Conservation (phyloP, 768 basidiomycete species). For the Tulasnella sp. region DNA sequence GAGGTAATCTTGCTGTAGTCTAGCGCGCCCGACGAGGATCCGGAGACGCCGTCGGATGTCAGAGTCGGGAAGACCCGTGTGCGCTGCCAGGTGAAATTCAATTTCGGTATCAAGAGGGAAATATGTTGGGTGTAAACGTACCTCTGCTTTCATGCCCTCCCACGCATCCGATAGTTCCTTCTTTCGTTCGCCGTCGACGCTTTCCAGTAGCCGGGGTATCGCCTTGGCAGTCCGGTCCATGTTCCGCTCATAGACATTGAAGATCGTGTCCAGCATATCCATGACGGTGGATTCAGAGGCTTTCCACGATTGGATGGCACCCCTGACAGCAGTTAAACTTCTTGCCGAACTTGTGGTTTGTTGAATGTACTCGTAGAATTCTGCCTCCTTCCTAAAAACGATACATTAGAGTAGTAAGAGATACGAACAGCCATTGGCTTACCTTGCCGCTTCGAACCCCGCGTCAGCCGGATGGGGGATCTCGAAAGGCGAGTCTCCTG, state of each 20-base stretch:
- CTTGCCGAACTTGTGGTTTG: slow-evolving; percentile 40
- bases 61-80: slow-evolving; percentile 77
- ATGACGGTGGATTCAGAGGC: slow-evolving; percentile 63
- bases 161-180: slow-evolving; percentile 59
- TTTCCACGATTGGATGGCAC: slow-evolving; percentile 68
- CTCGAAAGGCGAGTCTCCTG: background rate
- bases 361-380: slow-evolving; percentile 52
- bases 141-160: slow-evolving; percentile 77
- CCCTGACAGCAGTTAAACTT: slow-evolving; percentile 50
- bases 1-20: slow-evolving; percentile 67
- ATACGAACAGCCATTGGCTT: too few species aligned
- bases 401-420: background rate
- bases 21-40: too few species aligned
- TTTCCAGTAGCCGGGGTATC: slow-evolving; percentile 58
- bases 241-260: slow-evolving; percentile 55
- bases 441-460: too few species aligned
- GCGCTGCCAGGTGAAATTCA: slow-evolving; percentile 38
- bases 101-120: background rate
- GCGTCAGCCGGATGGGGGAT: too few species aligned
- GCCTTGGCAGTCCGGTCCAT: slow-evolving; percentile 65
- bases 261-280: slow-evolving; percentile 82
- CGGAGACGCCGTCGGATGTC: slow-evolving; percentile 32
- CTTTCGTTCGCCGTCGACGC: slow-evolving; percentile 77
- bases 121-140: slow-evolving; percentile 24
- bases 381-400: slow-evolving; percentile 45